phyloP scores from a whole-genome alignment of 1,284 basidiomycete genomes.

The Ceratobasidium sp. region DNA sequence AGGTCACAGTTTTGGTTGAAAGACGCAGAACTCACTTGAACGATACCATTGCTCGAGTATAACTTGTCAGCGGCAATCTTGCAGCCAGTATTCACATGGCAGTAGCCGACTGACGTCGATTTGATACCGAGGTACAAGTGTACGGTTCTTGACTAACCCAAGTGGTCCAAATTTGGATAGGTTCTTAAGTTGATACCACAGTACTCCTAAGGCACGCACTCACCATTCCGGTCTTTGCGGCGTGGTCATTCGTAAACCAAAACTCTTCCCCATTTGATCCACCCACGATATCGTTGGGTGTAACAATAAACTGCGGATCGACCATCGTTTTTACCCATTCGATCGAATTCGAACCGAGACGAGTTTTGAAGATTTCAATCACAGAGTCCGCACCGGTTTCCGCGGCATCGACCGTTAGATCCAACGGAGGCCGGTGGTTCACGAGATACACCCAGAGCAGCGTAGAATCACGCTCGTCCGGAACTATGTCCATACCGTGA shows the following conservation, averaged over 20 bases:
- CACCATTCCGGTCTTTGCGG: constrained; percentile 67
- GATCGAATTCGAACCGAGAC: constrained; percentile 61
- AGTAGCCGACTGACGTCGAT: constrained; percentile 68
- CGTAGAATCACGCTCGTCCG: constrained; percentile 62
- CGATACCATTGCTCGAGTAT: constrained; percentile 69
- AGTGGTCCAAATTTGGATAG: neutral
- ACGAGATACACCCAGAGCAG: constrained; percentile 74
- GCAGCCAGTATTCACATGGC: constrained; percentile 69
- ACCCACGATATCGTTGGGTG: constrained; percentile 79
- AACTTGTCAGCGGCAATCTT: constrained; percentile 65
- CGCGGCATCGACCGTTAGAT: constrained; percentile 54
- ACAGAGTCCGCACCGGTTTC: constrained; percentile 75
- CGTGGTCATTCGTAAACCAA: constrained; percentile 76
- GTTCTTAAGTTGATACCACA: too few relatives aligned
- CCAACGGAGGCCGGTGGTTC: constrained; percentile 70
- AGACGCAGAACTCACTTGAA: constrained; percentile 52
- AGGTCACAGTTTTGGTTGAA: neutral
- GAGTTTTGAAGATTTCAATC: constrained; percentile 76
- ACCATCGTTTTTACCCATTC: constrained; percentile 70
- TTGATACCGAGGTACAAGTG: constrained; percentile 49
- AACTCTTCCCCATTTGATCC: constrained; percentile 70
- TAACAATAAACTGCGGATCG: constrained; percentile 65
- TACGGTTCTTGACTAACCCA: constrained; percentile 54
- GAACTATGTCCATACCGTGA: constrained; percentile 80
- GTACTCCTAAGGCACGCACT: constrained; percentile 51